Base-by-base conservation (phyloP, 2,329 filamentous ascomycete genomes). In the Lecanicillium sp. region DNA sequence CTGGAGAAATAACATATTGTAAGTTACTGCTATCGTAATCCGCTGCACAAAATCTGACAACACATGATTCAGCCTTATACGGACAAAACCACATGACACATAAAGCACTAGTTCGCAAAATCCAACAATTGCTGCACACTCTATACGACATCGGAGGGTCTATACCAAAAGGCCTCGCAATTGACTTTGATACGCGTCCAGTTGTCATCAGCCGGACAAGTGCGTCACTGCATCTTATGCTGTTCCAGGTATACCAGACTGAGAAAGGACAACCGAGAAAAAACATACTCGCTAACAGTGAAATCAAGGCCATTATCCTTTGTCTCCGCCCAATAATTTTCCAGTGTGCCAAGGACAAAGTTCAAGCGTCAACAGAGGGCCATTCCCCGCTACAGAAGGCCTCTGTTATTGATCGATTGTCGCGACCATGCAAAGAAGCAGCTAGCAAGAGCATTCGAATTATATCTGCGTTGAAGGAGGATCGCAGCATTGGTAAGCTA, bases 1-100 rank as follows among this genome's bases (percentile, higher is more conserved):
- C 51, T 0, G 50, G 52, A 4, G 50, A 55, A 17, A 56, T 55
- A 4, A 55, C 52, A 42, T 52, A 48, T 3, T 52, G 53, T 53
- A 37, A 36, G 49, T 40, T 9, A 4, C 8, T 3, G 5, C 7
- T 1, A 12, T 8, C 1, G 2, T 2, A 18, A 6, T 5, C 14
- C 28, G 25, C 25, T 6, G 7, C n/a, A 8, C 13, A 14, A 17
- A 6, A 13, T 33, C 5, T 7, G 17, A 17, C 27, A 14, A 4
- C 17, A 30, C 4, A 17, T 18, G 20, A 3, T 17, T 10, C 9
- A 55, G 52, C 49, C 3, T 37, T 55, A 5, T 55, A 55, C 13
- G 51, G 50, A 7, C 53, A 49, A n/a, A 40, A 43, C 0, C 36
- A 44, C 3, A 41, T 55, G 11, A 48, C 53, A 4, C 52, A 53